These are phyloP conservation scores for Neonectria magnoliae DNA, from an alignment of 2,329 filamentous ascomycete genomes.

Conservation along the genomic window DNA sequence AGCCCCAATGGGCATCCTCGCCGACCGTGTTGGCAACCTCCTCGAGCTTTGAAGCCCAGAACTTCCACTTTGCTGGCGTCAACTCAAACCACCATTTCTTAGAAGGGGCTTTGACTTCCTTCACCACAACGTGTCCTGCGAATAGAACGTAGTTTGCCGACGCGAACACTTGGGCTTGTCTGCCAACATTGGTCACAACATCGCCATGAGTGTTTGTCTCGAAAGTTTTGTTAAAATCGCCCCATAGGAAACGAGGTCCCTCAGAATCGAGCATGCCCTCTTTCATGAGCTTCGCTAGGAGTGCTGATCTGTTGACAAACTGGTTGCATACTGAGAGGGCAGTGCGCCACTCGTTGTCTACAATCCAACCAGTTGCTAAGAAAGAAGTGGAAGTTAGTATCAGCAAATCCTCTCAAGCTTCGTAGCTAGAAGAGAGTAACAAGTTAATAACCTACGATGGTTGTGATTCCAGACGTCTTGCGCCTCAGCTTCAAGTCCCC, in stretches of 20 bases:
- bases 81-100: neutral
- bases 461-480: neutral
- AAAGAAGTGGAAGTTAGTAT: neutral
- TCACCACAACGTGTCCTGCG: neutral
- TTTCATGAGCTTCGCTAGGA: constrained; percentile 18
- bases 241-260: neutral
- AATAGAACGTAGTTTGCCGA: constrained; percentile 15
- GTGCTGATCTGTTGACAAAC: neutral
- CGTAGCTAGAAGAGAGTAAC: neutral
- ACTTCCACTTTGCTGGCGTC: neutral
- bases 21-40: neutral
- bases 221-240: constrained; percentile 2
- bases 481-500: constrained; percentile 3
- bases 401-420: neutral
- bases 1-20: neutral
- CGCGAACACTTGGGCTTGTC: constrained; percentile 12
- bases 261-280: neutral
- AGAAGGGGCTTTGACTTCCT: neutral
- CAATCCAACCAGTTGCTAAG: too few species aligned
- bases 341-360: too few species aligned
- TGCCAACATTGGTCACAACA: neutral
- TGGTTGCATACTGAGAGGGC: too few species aligned
- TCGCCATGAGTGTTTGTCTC: neutral
- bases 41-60: neutral
- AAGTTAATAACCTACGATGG: neutral